These are phyloP conservation scores for Jackrogersella multiformis DNA, from an alignment of 495 filamentous ascomycete species.

Conservation along the genomic window DNA sequence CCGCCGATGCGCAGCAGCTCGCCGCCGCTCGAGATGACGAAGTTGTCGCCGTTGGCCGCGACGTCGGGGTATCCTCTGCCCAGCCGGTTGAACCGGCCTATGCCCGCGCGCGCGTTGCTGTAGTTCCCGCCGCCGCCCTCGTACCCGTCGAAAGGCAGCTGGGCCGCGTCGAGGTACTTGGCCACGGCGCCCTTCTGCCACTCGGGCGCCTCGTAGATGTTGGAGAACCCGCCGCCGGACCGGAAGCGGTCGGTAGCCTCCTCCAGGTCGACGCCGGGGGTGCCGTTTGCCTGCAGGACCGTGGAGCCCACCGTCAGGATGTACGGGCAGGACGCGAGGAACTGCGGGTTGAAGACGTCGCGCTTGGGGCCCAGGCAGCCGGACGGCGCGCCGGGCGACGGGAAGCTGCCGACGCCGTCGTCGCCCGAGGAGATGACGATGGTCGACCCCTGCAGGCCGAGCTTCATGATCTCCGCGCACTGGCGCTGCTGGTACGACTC, in stretches of 20 bases:
- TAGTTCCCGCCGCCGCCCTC: conserved; percentile 42
- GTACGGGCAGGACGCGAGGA: conserved; percentile 46
- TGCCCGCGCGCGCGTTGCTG: conserved; percentile 24
- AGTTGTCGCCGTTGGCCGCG: conserved; percentile 66
- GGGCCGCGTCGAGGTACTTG: conserved; percentile 58
- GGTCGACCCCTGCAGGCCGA: conserved; percentile 69
- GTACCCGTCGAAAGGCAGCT: conserved; percentile 51
- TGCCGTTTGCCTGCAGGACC: conserved; percentile 39
- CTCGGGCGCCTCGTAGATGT: conserved; percentile 66
- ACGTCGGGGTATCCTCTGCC: conserved; percentile 70
- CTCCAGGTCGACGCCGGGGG: conserved; percentile 46
- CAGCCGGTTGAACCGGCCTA: conserved; percentile 58
- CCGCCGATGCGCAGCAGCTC: conserved; percentile 56
- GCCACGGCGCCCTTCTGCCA: conserved; percentile 65
- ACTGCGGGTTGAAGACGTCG: conserved; percentile 47
- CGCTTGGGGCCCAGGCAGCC: conserved; percentile 40
- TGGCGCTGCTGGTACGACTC: conserved; percentile 51
- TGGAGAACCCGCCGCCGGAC: conserved; percentile 74
- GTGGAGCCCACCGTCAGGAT: conserved; percentile 45
- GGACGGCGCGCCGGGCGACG: conserved; percentile 47
- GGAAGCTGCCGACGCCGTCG: conserved; percentile 63
- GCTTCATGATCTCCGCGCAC: conserved; percentile 66
- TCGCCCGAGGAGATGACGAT: conserved; percentile 70
- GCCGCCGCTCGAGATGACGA: conserved; percentile 59
- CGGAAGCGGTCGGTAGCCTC: conserved; percentile 57